Evolutionary conservation across 768 basidiomycete species (phyloP).

Genomic region (Leccinum uliginosum): DNA sequence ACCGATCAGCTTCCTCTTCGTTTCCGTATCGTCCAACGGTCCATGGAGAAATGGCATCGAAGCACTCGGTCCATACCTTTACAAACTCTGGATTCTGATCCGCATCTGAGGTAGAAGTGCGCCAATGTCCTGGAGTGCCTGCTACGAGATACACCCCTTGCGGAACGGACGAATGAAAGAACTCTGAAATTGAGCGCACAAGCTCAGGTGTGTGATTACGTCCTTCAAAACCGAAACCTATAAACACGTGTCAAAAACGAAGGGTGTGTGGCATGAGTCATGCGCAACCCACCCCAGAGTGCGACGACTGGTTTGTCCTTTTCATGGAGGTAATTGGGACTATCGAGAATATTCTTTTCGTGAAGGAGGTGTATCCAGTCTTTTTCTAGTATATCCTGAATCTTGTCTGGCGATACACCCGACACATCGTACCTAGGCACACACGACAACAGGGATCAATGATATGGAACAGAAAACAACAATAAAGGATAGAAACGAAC

Average conservation of each 20-base stretch:
- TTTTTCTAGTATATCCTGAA: slow-evolving; percentile 60
- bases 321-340: slow-evolving; percentile 70
- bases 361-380: slow-evolving; percentile 74
- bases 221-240: slow-evolving; percentile 67
- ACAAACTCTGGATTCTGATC: slow-evolving; percentile 64
- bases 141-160: slow-evolving; percentile 74
- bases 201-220: slow-evolving; percentile 58
- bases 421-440: slow-evolving; percentile 74
- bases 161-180: slow-evolving; percentile 59
- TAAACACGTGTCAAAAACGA: not conserved
- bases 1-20: slow-evolving; percentile 58
- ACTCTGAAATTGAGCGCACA: slow-evolving; percentile 49
- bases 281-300: slow-evolving; percentile 54
- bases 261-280: not conserved
- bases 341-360: slow-evolving; percentile 58
- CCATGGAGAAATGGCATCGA: slow-evolving; percentile 82
- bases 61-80: slow-evolving; percentile 69
- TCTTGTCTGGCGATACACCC: slow-evolving; percentile 65
- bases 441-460: not conserved
- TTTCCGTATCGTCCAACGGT: slow-evolving; percentile 67
- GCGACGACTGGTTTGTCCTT: slow-evolving; percentile 66
- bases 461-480: not conserved
- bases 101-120: slow-evolving; percentile 64
- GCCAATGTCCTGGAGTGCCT: slow-evolving; percentile 72
- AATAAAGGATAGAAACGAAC: slow-evolving; percentile 38